Conservation (phyloP, 202 grass and related monocot genomes). For the Dendrocalamus latiflorus region DNA sequence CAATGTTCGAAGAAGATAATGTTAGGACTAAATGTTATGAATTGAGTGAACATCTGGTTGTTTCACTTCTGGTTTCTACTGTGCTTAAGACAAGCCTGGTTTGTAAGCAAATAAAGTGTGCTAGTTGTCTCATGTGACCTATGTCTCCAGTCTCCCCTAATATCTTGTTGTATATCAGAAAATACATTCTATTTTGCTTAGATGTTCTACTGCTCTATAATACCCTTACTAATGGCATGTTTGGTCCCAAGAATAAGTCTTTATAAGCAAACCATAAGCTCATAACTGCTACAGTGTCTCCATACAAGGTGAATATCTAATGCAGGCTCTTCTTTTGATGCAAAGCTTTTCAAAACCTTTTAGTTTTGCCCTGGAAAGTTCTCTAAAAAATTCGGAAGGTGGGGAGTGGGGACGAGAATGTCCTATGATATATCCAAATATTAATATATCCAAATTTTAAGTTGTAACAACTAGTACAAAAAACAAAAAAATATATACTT, state of each 20-base stretch:
- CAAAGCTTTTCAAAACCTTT: not conserved
- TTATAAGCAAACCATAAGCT: constrained; percentile 9
- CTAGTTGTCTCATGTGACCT: not conserved
- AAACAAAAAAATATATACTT: not conserved
- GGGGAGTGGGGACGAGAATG: too few species aligned
- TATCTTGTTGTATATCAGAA: not conserved
- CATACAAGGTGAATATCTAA: constrained; percentile 16
- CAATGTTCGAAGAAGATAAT: too few species aligned
- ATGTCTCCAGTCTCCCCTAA: not conserved
- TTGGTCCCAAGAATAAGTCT: not conserved
- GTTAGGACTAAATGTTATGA: too few species aligned
- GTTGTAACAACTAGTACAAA: not conserved
- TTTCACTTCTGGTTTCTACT: too few species aligned
- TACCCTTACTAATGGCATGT: not conserved
- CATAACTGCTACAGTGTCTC: not conserved
- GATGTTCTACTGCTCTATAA: not conserved
- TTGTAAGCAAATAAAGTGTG: not conserved
- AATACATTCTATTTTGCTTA: not conserved
- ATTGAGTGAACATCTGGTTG: too few species aligned
- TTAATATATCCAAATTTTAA: not conserved
- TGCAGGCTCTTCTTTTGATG: not conserved
- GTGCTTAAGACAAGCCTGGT: too few species aligned
- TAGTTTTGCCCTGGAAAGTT: not conserved
- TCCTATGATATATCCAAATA: not conserved
- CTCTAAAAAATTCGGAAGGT: not conserved